Conservation (phyloP, 129 eudicot species). For the Tagetes patula region DNA sequence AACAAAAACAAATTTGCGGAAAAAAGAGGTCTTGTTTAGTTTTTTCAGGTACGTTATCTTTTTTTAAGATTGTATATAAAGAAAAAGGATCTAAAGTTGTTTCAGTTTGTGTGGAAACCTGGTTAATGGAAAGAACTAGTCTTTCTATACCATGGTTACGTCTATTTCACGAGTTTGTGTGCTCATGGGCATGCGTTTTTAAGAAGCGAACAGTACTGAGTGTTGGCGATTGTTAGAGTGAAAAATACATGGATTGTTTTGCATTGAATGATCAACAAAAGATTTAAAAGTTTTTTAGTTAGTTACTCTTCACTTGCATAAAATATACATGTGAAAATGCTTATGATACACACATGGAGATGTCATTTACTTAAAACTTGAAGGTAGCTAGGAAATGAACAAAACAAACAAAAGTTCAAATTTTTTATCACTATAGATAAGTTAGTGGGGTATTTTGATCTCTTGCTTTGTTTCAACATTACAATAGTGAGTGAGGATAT, state of each 20-base stretch:
- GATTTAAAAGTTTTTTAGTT: no score
- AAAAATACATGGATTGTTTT: not conserved
- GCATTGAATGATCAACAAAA: not conserved
- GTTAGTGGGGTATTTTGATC: no score
- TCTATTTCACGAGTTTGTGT: not conserved
- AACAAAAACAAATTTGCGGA: constrained; percentile 50
- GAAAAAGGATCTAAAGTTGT: constrained; percentile 1
- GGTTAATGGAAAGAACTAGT: not conserved
- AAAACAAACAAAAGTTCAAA: no score
- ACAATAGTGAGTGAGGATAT: no score
- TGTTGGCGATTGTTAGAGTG: not conserved
- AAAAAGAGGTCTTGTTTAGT: constrained; percentile 30
- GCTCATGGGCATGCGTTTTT: not conserved
- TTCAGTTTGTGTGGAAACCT: constrained; percentile 17
- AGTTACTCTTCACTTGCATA: no score
- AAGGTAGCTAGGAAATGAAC: no score
- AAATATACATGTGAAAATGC: no score
- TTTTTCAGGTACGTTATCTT: not conserved
- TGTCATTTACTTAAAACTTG: no score
- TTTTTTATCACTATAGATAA: no score
- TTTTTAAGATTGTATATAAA: constrained; percentile 12
- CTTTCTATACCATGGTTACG: not conserved
- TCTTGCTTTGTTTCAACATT: no score
- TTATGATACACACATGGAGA: no score
- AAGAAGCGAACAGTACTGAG: not conserved